phyloP scores from a whole-genome alignment of 2,329 filamentous ascomycete species.

The Pseudogymnoascus destructans region DNA sequence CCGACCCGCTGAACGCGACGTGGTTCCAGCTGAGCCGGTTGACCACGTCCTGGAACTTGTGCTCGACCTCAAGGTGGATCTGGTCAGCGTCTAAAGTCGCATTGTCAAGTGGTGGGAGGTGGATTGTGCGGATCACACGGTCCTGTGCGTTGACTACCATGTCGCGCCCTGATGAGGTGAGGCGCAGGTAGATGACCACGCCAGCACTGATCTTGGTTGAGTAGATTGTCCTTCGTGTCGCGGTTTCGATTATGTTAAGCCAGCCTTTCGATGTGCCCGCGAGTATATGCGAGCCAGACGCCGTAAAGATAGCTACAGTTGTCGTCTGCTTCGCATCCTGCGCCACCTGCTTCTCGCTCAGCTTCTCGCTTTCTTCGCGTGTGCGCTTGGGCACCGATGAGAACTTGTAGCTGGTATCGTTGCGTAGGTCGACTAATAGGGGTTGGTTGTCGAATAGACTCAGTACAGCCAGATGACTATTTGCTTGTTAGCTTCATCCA shows the following conservation, averaged over 20 bases:
- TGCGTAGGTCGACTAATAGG: conserved; percentile 66
- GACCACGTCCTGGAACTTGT: conserved; percentile 97
- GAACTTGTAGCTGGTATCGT: conserved; percentile 56
- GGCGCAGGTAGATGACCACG: conserved; percentile 74
- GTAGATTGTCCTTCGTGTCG: conserved; percentile 70
- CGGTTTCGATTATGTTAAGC: conserved; percentile 85
- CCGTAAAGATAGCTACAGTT: conserved; percentile 81
- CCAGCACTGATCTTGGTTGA: conserved; percentile 79
- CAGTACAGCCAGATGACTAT: conserved; percentile 73
- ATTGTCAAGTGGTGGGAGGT: conserved; percentile 63
- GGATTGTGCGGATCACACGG: conserved; percentile 84
- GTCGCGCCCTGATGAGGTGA: conserved; percentile 74
- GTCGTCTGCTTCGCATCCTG: conserved; percentile 93
- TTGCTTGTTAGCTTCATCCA: background rate
- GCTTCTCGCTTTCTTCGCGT: conserved; percentile 52
- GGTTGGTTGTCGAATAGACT: conserved; percentile 91
- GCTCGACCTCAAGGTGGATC: conserved; percentile 81
- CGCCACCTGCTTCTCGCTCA: conserved; percentile 72
- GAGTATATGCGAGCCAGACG: conserved; percentile 75
- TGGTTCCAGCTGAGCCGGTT: conserved; percentile 95
- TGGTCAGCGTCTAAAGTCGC: conserved; percentile 67
- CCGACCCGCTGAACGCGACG: conserved; percentile 84
- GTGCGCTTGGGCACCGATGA: conserved; percentile 73
- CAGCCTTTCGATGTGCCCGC: conserved; percentile 91
- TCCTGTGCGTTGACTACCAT: conserved; percentile 88